Evolutionary conservation across 495 filamentous ascomycete species (phyloP).

Genomic region (Daldinia decipiens): DNA sequence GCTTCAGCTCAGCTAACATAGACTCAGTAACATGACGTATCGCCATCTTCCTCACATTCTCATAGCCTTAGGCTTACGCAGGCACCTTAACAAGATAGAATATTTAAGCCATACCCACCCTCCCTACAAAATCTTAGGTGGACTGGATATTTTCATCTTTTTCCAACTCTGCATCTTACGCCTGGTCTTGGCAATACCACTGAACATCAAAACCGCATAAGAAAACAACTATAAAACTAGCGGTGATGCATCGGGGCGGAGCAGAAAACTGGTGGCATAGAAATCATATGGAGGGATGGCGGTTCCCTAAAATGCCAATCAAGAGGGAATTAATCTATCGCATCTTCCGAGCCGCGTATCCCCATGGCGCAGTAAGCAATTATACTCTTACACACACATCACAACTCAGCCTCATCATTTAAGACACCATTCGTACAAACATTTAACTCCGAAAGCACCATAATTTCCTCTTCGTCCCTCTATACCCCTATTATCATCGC

Average conservation of each 20-base stretch:
- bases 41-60: constrained; percentile 7
- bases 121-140: background rate
- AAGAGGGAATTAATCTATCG: constrained; percentile 40
- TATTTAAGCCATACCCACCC: constrained; percentile 13
- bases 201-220: background rate
- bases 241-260: background rate
- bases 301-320: constrained; percentile 28
- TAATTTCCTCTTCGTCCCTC: background rate
- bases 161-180: background rate
- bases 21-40: constrained; percentile 18
- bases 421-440: background rate
- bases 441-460: background rate
- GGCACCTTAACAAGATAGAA: background rate
- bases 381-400: background rate
- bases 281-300: constrained; percentile 18
- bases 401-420: constrained; percentile 20
- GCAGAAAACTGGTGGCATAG: constrained; percentile 29
- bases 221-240: constrained; percentile 6
- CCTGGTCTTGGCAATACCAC: background rate
- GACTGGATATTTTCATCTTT: background rate
- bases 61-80: constrained; percentile 10
- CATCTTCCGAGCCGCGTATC: constrained; percentile 38
- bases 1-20: constrained; percentile 6
- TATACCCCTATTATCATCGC: background rate
- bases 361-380: constrained; percentile 40